Evolutionary conservation across 768 basidiomycete genomes (phyloP).

Genomic region (Hemileccinum impolitum): DNA sequence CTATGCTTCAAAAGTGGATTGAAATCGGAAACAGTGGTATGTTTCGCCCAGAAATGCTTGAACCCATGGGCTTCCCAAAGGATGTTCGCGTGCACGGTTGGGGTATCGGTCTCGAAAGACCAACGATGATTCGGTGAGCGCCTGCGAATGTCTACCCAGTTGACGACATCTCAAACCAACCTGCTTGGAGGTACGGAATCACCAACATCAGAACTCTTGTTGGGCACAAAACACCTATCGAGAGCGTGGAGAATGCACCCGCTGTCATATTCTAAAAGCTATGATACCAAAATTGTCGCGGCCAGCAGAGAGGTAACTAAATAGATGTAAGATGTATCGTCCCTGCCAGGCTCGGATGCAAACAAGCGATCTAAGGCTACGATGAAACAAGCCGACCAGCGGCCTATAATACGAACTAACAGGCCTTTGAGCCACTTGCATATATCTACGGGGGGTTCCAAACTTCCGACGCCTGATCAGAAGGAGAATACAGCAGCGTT

Average conservation of each 20-base stretch:
- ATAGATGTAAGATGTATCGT: constrained; percentile 7
- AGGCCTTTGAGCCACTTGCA: not conserved
- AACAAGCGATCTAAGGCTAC: not conserved
- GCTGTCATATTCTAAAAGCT: constrained; percentile 79
- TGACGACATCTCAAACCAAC: constrained; percentile 1
- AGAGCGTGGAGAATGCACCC: constrained; percentile 81
- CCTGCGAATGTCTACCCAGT: not conserved
- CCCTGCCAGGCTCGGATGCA: not conserved
- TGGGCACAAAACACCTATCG: constrained; percentile 94
- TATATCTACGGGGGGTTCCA: not conserved
- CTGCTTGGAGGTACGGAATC: constrained; percentile 76
- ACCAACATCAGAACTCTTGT: constrained; percentile 96
- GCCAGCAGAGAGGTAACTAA: not conserved
- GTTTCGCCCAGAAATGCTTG: constrained; percentile 99
- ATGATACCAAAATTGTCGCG: constrained; percentile 6
- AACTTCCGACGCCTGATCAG: constrained; percentile 29
- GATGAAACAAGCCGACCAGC: constrained; percentile 6
- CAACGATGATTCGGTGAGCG: constrained; percentile 95
- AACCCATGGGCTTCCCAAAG: constrained; percentile 97
- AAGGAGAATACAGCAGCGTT: constrained; percentile 85
- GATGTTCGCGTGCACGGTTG: constrained; percentile 97
- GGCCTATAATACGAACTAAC: not conserved
- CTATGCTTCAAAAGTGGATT: constrained; percentile 90
- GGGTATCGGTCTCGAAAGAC: constrained; percentile 92
- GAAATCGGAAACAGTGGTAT: constrained; percentile 99